Evolutionary conservation across 179 eudicot genomes (phyloP).

Genomic region (Silene coronaria): DNA sequence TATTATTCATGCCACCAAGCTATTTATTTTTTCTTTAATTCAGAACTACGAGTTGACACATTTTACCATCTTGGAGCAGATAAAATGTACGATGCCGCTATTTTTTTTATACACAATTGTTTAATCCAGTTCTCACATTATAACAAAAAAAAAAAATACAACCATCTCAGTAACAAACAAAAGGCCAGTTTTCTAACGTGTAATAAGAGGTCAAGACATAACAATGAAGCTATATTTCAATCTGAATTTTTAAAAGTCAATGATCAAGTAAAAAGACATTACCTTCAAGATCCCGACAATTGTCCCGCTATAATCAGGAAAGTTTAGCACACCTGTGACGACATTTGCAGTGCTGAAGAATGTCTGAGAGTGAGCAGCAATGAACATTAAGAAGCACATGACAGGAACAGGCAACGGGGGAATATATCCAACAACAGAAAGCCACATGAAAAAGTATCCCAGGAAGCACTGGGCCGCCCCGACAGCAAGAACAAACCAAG

Average conservation of each 20-base stretch:
- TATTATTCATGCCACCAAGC: too few relatives aligned
- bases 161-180: not conserved
- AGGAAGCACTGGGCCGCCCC: slow-evolving; percentile 68
- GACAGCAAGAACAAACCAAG: slow-evolving; percentile 57
- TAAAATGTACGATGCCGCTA: not conserved
- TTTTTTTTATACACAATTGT: not conserved
- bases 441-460: slow-evolving; percentile 76
- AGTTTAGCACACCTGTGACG: slow-evolving; percentile 56
- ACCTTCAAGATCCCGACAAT: slow-evolving; percentile 30
- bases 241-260: not conserved
- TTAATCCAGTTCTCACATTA: not conserved
- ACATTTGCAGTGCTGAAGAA: slow-evolving; percentile 81
- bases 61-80: not conserved
- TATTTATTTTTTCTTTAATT: too few relatives aligned
- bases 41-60: not conserved
- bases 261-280: not conserved
- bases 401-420: slow-evolving; percentile 42
- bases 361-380: slow-evolving; percentile 69
- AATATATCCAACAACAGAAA: slow-evolving; percentile 47
- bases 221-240: not conserved
- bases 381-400: slow-evolving; percentile 59
- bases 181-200: not conserved
- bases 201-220: not conserved
- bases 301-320: slow-evolving; percentile 25
- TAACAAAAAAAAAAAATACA: not conserved